Evolutionary conservation across 2,329 filamentous ascomycete genomes (phyloP), one percentile per base, ranked within the genome.

Genomic region (Paramyrothecium sp.): DNA sequence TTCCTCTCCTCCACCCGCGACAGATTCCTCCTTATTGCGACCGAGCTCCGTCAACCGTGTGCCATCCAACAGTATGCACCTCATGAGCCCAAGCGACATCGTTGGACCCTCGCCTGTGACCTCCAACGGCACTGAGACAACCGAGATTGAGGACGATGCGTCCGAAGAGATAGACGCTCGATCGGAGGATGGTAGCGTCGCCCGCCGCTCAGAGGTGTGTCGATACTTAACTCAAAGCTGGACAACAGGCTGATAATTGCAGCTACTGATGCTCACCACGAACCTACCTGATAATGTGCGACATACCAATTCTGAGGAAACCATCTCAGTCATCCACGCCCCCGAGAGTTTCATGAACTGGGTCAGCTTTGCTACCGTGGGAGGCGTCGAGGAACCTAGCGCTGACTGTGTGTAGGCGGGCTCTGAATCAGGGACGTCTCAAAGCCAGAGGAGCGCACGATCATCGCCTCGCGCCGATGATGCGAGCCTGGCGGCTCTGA

Each of bases 241-340:
- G 30, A 21, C 26, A 47, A 11, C 55, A 54, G 23, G 50, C 57
- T 67, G 30, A 68, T 56, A 53, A 8, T 47, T 10, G 20, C 60
- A 84, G 80, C 71, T 82, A 49, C 71, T 79, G 56, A 79, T 83
- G 76, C 72, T 87, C 17, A 78, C 75, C 54, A 89, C 86, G 4
- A 83, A 81, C 59, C 66, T 89, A 11, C 75, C 84, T 3, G 83
- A 85, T 47, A 76, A 80, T 58, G 67, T 88, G 71, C 77, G 87
- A 69, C 80, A 81, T 54, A 76, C 77, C 54, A 82, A 83, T 22
- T 87, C 87, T 60, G 91, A 96, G 63, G 91, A 93, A 63, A 89
- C 92, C 22, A 83, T 91, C 54, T 97, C 93, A 1, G 93, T 96
- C 55, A 97, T 97, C 64, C 93, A 97, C 78, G 91, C 91, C 17